Percentiles rank a stretch among this genome's conserved stretches.
These are phyloP conservation scores for Aspergillus uvarum DNA, from an alignment of 2,329 filamentous ascomycete species.

Conservation along the genomic window DNA sequence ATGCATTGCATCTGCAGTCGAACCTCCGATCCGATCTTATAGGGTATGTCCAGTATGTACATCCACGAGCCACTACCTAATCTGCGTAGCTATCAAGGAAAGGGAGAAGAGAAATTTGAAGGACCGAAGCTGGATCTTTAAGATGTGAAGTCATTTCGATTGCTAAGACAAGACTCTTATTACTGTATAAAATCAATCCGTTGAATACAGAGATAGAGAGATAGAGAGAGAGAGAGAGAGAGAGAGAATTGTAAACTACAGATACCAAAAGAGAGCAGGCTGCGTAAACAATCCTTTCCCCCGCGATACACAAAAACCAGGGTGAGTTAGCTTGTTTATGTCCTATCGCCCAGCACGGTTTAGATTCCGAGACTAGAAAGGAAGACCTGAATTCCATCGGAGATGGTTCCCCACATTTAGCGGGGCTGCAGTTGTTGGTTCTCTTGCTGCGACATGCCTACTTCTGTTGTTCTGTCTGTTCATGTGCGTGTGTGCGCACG, in stretches of 20 bases:
- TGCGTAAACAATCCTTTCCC: not conserved
- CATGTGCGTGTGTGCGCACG: not conserved
- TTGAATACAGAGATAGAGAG: too few species aligned
- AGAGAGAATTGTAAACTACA: too few species aligned
- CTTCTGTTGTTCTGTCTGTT: not conserved
- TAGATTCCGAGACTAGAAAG: not conserved
- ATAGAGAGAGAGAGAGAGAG: too few species aligned
- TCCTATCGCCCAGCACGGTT: not conserved
- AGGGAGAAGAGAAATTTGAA: too few species aligned
- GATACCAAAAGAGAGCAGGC: not conserved
- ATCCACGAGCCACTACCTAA: not conserved
- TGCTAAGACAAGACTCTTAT: too few species aligned
- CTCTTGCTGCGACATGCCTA: not conserved
- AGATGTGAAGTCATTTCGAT: too few species aligned
- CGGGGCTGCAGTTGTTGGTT: not conserved
- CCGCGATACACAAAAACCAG: not conserved
- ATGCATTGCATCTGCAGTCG: not conserved
- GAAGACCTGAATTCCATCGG: slow-evolving; percentile 8
- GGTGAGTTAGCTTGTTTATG: not conserved
- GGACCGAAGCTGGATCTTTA: too few species aligned
- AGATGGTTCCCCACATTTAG: not conserved
- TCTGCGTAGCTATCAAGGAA: not conserved
- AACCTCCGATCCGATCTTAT: not conserved
- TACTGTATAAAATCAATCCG: too few species aligned
- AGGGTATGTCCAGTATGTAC: not conserved